Evolutionary conservation across 2,329 filamentous ascomycete genomes (phyloP).

Genomic region (Cylindrodendrum hubeiense): DNA sequence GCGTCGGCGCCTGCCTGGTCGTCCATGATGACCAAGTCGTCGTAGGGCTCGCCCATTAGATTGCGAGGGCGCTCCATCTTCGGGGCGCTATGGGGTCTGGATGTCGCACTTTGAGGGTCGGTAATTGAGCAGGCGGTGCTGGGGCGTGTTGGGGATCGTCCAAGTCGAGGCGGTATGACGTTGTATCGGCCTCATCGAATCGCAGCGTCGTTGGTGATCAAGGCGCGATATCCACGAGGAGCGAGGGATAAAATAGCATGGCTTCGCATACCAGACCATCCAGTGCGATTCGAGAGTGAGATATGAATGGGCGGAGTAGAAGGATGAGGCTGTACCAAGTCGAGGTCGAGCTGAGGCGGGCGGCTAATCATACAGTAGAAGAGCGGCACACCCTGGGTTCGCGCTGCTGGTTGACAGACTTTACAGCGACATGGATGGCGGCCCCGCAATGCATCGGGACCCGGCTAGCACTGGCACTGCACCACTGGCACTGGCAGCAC

Average conservation of each 20-base stretch:
- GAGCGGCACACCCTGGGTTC: slow-evolving; percentile 11
- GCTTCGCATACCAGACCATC: slow-evolving; percentile 30
- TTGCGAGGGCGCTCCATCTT: slow-evolving; percentile 39
- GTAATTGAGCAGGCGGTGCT: slow-evolving; percentile 11
- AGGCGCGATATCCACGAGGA: slow-evolving; percentile 30
- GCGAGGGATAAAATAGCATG: slow-evolving; percentile 24
- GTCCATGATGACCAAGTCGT: slow-evolving; percentile 52
- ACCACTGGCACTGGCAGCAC: not conserved
- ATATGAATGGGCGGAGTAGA: slow-evolving; percentile 6
- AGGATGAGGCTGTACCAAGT: slow-evolving; percentile 34
- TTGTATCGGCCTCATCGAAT: slow-evolving; percentile 31
- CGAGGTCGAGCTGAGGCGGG: slow-evolving; percentile 9
- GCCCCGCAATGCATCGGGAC: slow-evolving; percentile 1
- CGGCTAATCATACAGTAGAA: slow-evolving; percentile 21
- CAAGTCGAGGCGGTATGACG: slow-evolving; percentile 18
- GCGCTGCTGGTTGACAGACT: not conserved
- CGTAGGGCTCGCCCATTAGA: slow-evolving; percentile 35
- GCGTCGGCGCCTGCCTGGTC: slow-evolving; percentile 33
- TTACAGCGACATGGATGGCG: not conserved
- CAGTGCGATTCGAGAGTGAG: not conserved
- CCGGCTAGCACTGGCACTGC: not conserved
- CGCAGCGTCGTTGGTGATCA: slow-evolving; percentile 31
- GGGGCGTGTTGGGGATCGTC: slow-evolving; percentile 9
- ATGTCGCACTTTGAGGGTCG: slow-evolving; percentile 11
- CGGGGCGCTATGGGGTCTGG: slow-evolving; percentile 3